Percentiles rank a stretch among this genome's conserved stretches.
phyloP scores from a whole-genome alignment of 75 land plant genomes.

The Pseudotsuga menziesii region DNA sequence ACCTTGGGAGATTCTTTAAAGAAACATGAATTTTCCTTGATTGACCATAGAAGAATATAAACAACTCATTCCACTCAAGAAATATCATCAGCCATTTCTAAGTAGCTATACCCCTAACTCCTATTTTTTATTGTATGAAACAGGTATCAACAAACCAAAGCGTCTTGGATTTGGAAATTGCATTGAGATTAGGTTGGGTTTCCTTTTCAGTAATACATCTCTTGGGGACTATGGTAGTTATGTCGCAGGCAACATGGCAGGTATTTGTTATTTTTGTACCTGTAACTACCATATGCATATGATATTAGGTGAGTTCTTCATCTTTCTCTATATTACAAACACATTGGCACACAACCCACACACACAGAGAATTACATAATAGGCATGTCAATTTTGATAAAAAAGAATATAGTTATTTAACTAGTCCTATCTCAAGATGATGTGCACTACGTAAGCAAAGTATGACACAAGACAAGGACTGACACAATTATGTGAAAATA shows the following conservation, averaged over 20 bases:
- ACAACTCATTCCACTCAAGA: not conserved
- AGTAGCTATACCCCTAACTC: not conserved
- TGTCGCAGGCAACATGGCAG: constrained; percentile 87
- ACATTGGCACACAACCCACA: too few species aligned
- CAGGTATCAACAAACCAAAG: constrained; percentile 92
- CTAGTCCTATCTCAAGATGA: too few species aligned
- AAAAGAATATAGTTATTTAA: too few species aligned
- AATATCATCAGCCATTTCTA: not conserved
- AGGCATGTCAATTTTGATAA: too few species aligned
- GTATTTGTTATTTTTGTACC: constrained; percentile 78
- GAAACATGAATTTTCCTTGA: not conserved
- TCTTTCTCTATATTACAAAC: too few species aligned
- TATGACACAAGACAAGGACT: too few species aligned
- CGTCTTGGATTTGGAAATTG: constrained; percentile 66
- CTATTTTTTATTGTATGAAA: not conserved
- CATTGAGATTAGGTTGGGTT: constrained; percentile 49
- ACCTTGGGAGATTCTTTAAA: not conserved
- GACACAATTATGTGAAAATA: too few species aligned
- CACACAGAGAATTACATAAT: too few species aligned
- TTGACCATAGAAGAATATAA: not conserved
- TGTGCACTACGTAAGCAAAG: too few species aligned
- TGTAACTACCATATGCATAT: constrained; percentile 53
- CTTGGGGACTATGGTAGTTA: constrained; percentile 72
- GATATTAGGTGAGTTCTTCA: constrained; percentile 58
- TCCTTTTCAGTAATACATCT: constrained; percentile 63